Conservation (phyloP, 257 asterid species). For the Forsythia suspensa region DNA sequence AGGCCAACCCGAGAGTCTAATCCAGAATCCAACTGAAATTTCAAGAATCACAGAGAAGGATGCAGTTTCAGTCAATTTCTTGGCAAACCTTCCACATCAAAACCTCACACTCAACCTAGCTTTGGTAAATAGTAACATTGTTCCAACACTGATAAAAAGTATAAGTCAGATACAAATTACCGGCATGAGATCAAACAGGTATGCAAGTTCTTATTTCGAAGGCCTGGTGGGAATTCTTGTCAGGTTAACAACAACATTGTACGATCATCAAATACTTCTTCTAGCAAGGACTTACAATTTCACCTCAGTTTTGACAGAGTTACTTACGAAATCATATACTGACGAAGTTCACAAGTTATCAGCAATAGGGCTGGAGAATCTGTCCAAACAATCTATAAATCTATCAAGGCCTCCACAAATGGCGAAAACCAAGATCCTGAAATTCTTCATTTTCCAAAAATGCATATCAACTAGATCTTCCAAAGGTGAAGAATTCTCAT, state of each 20-base stretch:
- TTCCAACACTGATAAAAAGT: constrained; percentile 44
- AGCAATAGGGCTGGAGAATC: constrained; percentile 64
- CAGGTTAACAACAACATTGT: constrained; percentile 69
- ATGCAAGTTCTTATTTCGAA: constrained; percentile 61
- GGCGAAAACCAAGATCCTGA: constrained; percentile 44
- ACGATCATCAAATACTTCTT: constrained; percentile 58
- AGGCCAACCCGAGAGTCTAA: constrained; percentile 69
- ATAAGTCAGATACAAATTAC: constrained; percentile 50
- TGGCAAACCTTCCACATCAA: constrained; percentile 82
- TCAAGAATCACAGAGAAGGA: constrained; percentile 59
- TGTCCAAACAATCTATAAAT: constrained; percentile 52
- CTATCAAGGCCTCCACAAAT: constrained; percentile 58
- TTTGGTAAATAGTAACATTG: constrained; percentile 45
- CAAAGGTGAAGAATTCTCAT: constrained; percentile 25
- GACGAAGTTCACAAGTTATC: constrained; percentile 72
- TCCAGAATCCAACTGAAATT: constrained; percentile 41
- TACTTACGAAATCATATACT: constrained; percentile 54
- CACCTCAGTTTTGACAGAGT: constrained; percentile 55
- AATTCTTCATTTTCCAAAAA: constrained; percentile 34
- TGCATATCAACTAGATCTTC: constrained; percentile 43
- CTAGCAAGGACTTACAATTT: constrained; percentile 53
- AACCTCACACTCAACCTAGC: constrained; percentile 68
- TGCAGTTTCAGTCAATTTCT: constrained; percentile 62
- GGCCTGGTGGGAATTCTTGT: constrained; percentile 78
- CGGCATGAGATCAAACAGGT: constrained; percentile 65